A percentile compares a stretch with the other conserved stretches of the same genome.
Evolutionary conservation across 2,329 filamentous ascomycete species (phyloP).

Genomic region (Colletotrichum euphorbiae): DNA sequence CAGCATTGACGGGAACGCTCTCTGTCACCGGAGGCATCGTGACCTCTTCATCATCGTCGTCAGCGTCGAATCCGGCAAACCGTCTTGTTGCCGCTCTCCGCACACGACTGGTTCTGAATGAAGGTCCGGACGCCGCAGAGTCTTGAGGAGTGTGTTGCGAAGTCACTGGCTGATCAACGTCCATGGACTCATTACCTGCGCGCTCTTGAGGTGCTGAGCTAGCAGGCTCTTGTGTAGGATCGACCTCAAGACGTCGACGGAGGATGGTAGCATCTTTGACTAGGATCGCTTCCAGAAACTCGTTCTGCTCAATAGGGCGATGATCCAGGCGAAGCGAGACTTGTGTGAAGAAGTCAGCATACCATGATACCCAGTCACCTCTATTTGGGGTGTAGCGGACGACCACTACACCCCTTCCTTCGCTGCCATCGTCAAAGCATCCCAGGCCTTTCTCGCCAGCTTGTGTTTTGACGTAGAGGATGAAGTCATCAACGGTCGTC

Average conservation of each 20-base stretch:
- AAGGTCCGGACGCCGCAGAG: constrained; percentile 40
- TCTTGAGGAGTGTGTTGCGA: constrained; percentile 35
- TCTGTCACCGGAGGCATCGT: constrained; percentile 44
- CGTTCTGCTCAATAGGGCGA: constrained; percentile 86
- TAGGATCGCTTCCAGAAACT: constrained; percentile 91
- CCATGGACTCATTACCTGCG: constrained; percentile 40
- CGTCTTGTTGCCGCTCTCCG: constrained; percentile 55
- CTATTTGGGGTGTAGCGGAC: constrained; percentile 76
- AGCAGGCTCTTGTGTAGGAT: constrained; percentile 48
- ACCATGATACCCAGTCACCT: constrained; percentile 71
- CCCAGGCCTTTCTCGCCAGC: constrained; percentile 80
- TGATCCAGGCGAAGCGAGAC: constrained; percentile 82
- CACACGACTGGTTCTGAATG: constrained; percentile 42
- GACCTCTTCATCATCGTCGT: constrained; percentile 56
- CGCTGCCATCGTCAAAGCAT: constrained; percentile 71
- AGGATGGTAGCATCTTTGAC: constrained; percentile 80
- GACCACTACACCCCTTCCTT: constrained; percentile 79
- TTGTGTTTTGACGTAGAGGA: constrained; percentile 79
- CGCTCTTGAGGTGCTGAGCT: constrained; percentile 41
- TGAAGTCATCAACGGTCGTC: constrained; percentile 80
- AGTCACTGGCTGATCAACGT: constrained; percentile 42
- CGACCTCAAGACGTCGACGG: constrained; percentile 73
- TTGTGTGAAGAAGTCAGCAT: constrained; percentile 72
- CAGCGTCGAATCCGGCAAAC: constrained; percentile 78
- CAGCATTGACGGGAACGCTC: constrained; percentile 31